Evolutionary conservation across 768 basidiomycete species (phyloP).

Genomic region (Xerocomus brunneocitrinus): DNA sequence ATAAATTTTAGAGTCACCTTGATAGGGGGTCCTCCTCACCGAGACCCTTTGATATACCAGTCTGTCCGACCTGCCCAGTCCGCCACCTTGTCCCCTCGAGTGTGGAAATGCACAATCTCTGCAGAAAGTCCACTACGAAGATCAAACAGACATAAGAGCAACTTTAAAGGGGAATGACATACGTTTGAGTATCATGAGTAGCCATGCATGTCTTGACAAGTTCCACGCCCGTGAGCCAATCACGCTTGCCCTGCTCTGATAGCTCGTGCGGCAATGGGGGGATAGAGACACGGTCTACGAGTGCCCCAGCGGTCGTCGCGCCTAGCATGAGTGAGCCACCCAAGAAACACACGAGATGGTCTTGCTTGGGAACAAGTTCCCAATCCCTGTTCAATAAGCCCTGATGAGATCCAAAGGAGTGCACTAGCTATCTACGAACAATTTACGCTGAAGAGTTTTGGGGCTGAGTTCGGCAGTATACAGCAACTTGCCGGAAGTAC

Average conservation of each 20-base stretch:
- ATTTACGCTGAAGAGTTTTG: conserved; percentile 33
- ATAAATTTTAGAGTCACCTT: not conserved
- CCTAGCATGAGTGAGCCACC: conserved; percentile 91
- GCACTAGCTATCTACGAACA: conserved; percentile 28
- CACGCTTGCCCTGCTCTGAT: conserved; percentile 57
- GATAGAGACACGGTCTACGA: conserved; percentile 50
- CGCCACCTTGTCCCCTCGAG: conserved; percentile 52
- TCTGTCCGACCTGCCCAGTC: conserved; percentile 43
- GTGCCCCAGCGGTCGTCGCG: conserved; percentile 63
- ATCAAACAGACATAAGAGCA: not conserved
- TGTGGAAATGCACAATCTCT: conserved; percentile 85
- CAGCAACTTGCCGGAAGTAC: conserved; percentile 51
- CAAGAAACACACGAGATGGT: conserved; percentile 94
- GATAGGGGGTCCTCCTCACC: conserved; percentile 35
- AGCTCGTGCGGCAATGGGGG: conserved; percentile 65
- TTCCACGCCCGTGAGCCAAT: conserved; percentile 78
- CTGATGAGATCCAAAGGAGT: not conserved
- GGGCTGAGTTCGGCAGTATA: conserved; percentile 85
- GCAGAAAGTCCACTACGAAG: conserved; percentile 70
- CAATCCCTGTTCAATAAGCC: conserved; percentile 46
- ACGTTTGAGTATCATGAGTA: conserved; percentile 83
- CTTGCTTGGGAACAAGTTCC: conserved; percentile 83
- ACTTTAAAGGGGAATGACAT: conserved; percentile 29
- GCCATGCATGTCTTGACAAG: conserved; percentile 85
- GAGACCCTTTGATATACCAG: conserved; percentile 90